phyloP scores from a whole-genome alignment of 78 protist genomes.

The Planoprotostelium fungivorum region DNA sequence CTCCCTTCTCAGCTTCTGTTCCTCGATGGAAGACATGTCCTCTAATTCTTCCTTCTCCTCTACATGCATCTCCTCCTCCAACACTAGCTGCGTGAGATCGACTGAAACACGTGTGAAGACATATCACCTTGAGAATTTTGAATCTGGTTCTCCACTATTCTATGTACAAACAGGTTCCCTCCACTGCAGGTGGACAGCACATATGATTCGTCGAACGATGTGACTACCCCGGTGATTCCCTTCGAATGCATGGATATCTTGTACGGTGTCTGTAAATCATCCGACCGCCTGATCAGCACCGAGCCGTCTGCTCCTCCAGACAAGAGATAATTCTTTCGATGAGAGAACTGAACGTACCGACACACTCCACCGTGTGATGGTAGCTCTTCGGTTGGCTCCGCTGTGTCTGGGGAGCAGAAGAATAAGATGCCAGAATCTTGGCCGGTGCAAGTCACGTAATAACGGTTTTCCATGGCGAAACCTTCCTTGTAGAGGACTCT shows the following conservation, averaged over 20 bases:
- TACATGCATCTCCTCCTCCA: not conserved
- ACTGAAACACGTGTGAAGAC: too few relatives aligned
- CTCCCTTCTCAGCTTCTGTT: not conserved
- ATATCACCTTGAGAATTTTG: too few relatives aligned
- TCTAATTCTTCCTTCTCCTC: not conserved
- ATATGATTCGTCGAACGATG: slow-evolving; percentile 32
- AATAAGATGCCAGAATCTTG: not conserved
- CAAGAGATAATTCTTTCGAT: not conserved
- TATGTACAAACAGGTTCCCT: slow-evolving; percentile 23
- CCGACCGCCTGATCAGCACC: not conserved
- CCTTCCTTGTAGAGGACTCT: not conserved
- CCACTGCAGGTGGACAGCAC: slow-evolving; percentile 43
- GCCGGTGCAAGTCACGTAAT: not conserved
- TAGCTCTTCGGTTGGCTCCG: not conserved
- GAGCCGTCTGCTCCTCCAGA: slow-evolving; percentile 4
- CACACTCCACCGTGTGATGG: not conserved
- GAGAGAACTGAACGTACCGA: not conserved
- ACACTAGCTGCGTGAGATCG: too few relatives aligned
- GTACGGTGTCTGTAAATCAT: not conserved
- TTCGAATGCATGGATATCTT: not conserved
- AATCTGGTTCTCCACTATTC: not conserved
- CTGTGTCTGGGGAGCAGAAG: not conserved
- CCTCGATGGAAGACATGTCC: not conserved
- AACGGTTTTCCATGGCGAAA: not conserved
- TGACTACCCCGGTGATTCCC: not conserved